phyloP scores from a whole-genome alignment of 1,139 yeast species.

The Meyerozyma carpophila region DNA sequence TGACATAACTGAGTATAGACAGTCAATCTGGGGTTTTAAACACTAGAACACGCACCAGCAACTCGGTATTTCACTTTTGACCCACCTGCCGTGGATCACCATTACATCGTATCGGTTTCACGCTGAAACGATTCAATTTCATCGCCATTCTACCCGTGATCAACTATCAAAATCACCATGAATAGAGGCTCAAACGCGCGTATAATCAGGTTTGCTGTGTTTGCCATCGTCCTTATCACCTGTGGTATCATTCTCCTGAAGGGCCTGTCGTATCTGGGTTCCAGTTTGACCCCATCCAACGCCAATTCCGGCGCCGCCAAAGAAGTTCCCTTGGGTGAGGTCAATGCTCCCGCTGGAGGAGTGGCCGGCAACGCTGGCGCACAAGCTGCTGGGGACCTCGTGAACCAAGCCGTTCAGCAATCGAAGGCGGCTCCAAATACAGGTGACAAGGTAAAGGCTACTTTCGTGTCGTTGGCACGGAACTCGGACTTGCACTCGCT shows the following conservation, averaged over 20 bases:
- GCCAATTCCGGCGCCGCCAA: slow-evolving; percentile 7
- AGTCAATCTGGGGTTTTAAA: neutral
- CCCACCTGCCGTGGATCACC: neutral
- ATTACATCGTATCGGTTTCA: neutral
- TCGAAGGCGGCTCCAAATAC: slow-evolving; percentile 29
- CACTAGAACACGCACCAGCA: neutral
- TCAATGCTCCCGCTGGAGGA: slow-evolving; percentile 12
- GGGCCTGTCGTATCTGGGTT: slow-evolving; percentile 47
- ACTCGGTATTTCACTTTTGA: no score
- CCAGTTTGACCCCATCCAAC: slow-evolving; percentile 4
- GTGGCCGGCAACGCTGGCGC: slow-evolving; percentile 5
- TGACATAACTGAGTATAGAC: neutral
- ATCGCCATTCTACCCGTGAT: neutral
- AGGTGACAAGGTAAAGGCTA: slow-evolving; percentile 51
- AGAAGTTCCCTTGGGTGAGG: slow-evolving; percentile 6
- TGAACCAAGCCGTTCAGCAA: slow-evolving; percentile 21
- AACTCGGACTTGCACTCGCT: slow-evolving; percentile 72
- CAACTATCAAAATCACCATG: neutral
- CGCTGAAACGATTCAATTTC: neutral
- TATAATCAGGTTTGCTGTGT: slow-evolving; percentile 53
- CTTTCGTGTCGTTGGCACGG: slow-evolving; percentile 77
- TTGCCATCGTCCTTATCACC: slow-evolving; percentile 50
- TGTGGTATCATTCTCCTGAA: slow-evolving; percentile 59
- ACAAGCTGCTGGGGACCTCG: slow-evolving; percentile 42
- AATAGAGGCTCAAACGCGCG: slow-evolving; percentile 52